Evolutionary conservation across 2,329 filamentous ascomycete genomes (phyloP), one percentile per base, ranked within the genome.

Genomic region (Helotiales sp.): DNA sequence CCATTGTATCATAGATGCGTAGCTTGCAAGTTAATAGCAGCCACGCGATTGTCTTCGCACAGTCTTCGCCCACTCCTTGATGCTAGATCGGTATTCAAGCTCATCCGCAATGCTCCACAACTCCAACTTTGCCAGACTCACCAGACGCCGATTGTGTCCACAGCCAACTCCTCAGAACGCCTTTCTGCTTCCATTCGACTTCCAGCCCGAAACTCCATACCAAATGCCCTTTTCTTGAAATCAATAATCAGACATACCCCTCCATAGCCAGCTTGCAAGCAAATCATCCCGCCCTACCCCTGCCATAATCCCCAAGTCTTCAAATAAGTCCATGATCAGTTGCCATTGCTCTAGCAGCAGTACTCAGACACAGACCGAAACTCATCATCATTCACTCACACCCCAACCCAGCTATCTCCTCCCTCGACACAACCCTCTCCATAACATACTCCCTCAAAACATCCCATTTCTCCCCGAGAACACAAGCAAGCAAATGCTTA

Each of bases 401-500:
- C 15, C 60, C 86, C 81, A 93, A 87, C 15, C 91, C 93, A 15
- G 89, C 93, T 78, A 92, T 83, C 78, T 95, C 92, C 70, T 90
- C 89, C 67, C 81, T 83, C 26, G 83, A 81, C 17, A 91, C 84
- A 47, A 76, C 74, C 73, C 81, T 83, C 72, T 86, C 83, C 65
- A 85, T 83, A 17, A 91, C 83, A 72, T 86, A 86, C 0, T 74
- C 74, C 4, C 83, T 85, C 71, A 96, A 85, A 30, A 89, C 77
- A 2, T 70, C 78, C 82, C 92, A 94, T 55, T 84, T 82, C 77
- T 93, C 89, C 6, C 85, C 89, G 64, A 98, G 78, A 47, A 95
- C 79, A 77, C 92, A 96, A 1, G 95, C 95, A 17, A 98, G 85
- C 5, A 98, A 79, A 79, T 99, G 95, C 80, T 97, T 97, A 78